Evolutionary conservation across 306 rosid genomes (phyloP), one percentile per base, ranked within the genome.

Genomic region (Rubus parviflorus): DNA sequence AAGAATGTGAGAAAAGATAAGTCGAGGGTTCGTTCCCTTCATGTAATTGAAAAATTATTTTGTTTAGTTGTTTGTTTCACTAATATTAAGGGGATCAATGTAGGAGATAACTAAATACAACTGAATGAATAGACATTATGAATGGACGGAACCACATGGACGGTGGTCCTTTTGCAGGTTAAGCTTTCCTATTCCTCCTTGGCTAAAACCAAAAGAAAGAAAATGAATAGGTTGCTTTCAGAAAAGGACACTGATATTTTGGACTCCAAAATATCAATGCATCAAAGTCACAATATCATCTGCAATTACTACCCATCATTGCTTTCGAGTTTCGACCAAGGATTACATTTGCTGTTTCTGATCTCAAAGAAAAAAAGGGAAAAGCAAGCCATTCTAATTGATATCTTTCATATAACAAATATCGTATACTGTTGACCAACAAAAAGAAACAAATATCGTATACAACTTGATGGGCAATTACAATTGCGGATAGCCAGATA

Each of bases 391-490:
- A n/a, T 63, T 16, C 35, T 0, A 30, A 30, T 30, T 30, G 35
- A n/a, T 78, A 74, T 77, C 68, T 75, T 85, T 79, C 77, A 68
- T 85, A 77, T 43, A 57, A 83, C 30, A 76, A 62, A 38, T 73
- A 48, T 53, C 1, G 78, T 83, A 82, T 60, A 80, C 79, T 7
- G 25, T 38, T 64, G 14, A 38, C 6, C 0, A 17, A 64, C 19
- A 5, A 40, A 12, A 62, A 11, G 40, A 62, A 56, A 81, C 23
- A 76, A 67, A 57, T 73, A 58, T 37, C 1, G 81, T 83, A 83
- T 60, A 80, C 78, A 82, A 79, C 82, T 80, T 84, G 73, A 70
- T 60, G 78, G 76, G 76, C 80, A 87, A 80, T 87, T 87, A 89
- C 90, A 92, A 62, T 86, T 82, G 79, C 54, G 76, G 72, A 83